Conservation (phyloP, 2,329 filamentous ascomycete species). For the Colletotrichum incanum region DNA sequence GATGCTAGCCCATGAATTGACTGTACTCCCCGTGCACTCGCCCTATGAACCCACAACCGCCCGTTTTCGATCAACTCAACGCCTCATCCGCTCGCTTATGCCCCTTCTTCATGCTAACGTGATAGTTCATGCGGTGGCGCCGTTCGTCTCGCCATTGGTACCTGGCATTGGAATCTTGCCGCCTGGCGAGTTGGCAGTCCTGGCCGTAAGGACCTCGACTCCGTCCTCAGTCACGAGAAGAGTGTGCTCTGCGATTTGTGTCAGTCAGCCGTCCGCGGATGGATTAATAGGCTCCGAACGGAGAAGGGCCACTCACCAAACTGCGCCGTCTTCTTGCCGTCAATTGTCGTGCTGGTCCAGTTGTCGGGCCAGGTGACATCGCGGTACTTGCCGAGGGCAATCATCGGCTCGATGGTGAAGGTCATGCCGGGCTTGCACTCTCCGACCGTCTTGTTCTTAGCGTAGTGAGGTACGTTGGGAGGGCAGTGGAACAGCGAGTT, state of each 20-base stretch:
- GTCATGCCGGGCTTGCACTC: conserved; percentile 97
- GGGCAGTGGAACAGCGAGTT: conserved; percentile 94
- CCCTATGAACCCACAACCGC: not conserved
- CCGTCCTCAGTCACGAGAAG: conserved; percentile 87
- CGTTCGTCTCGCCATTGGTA: conserved; percentile 37
- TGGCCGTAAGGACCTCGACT: conserved; percentile 85
- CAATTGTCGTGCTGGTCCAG: conserved; percentile 95
- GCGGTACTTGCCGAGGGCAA: conserved; percentile 89
- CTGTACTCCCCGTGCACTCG: not conserved
- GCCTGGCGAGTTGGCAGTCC: conserved; percentile 81
- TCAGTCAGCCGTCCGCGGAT: conserved; percentile 45
- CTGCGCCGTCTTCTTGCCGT: conserved; percentile 92
- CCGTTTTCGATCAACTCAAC: conserved; percentile 12
- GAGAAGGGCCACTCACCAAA: conserved; percentile 75
- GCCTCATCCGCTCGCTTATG: conserved; percentile 23
- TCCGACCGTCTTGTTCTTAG: conserved; percentile 97
- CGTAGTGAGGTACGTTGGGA: conserved; percentile 96
- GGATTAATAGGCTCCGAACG: too few species aligned
- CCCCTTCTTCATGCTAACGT: not conserved
- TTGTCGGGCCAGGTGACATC: conserved; percentile 99
- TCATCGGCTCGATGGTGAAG: conserved; percentile 99
- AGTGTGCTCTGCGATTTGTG: conserved; percentile 76
- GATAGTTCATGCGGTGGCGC: conserved; percentile 28
- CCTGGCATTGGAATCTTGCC: conserved; percentile 76
- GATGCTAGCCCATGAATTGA: not conserved